Percentiles rank a stretch among this genome's conserved stretches.
These are phyloP conservation scores for Pyrenochaeta sp. DNA, from an alignment of 2,329 filamentous ascomycete species.

Conservation along the genomic window DNA sequence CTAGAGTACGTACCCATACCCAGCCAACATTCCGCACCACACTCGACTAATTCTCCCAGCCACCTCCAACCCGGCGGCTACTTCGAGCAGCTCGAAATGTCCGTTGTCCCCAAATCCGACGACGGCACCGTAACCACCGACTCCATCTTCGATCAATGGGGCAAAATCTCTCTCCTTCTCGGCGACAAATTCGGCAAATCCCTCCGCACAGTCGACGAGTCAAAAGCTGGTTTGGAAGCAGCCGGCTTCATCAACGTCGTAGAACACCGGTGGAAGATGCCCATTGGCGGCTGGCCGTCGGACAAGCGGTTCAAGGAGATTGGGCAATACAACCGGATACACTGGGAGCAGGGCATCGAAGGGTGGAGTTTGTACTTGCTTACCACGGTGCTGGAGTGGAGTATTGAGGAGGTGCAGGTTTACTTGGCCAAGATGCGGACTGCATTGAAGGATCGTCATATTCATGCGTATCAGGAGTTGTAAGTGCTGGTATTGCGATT, in stretches of 20 bases:
- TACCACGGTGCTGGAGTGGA: constrained; percentile 47
- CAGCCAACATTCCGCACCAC: no score
- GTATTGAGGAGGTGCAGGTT: constrained; percentile 54
- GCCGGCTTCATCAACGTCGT: constrained; percentile 64
- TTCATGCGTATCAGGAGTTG: constrained; percentile 33
- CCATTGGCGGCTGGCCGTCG: constrained; percentile 33
- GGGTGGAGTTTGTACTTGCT: constrained; percentile 36
- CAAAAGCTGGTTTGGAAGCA: constrained; percentile 56
- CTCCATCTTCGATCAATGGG: constrained; percentile 36
- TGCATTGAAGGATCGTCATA: constrained; percentile 35
- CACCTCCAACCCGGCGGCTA: constrained; percentile 43
- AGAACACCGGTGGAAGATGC: constrained; percentile 53
- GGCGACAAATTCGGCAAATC: constrained; percentile 47
- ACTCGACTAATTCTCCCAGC: constrained; percentile 1
- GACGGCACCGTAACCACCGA: constrained; percentile 34
- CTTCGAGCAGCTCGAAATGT: constrained; percentile 38
- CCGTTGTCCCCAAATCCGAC: constrained; percentile 32
- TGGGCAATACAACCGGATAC: constrained; percentile 47
- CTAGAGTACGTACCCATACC: background rate
- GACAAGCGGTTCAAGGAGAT: constrained; percentile 61
- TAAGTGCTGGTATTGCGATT: no score
- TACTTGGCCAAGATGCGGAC: constrained; percentile 43
- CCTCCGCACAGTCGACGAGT: constrained; percentile 46
- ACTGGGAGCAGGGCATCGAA: constrained; percentile 40
- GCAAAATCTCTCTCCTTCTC: constrained; percentile 33